Base-by-base conservation (phyloP, 73 alveolate genomes). In the Breviolum minutum region DNA sequence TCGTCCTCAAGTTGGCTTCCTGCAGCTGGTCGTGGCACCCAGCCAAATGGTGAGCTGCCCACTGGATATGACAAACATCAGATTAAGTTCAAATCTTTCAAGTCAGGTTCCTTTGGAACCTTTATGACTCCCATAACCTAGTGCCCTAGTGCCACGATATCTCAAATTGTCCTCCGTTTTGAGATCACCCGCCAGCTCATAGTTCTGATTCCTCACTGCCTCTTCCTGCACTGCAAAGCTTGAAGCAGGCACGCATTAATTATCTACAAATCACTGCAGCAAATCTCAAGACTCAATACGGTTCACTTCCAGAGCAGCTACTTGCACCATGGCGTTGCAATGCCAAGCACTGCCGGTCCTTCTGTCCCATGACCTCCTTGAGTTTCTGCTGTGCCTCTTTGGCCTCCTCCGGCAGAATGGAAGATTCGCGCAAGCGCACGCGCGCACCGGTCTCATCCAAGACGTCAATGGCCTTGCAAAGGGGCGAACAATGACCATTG, bases 361-460 rank as follows among this genome's bases (percentile, higher is more conserved):
- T 92, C 68, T 68, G 69, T 22, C 89, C 71, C 98, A 92, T 92
- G 90, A 74, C 98, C 90, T 92, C 98, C 90, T 92, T 92, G 68
- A 92, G 98, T 80, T 92, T 92, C 94, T 94, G 85, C 99, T 94
- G 99, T n/a, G 99, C 99, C 66, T 94, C 94, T 32, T 94, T 77
- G 29, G 99, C 99, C 94, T 94, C 99, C 99, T 94, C 99, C 60
- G 99, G 99, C 27, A 94, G 85, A 32, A 94, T 94, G 99, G 99
- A 77, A 40, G 94, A 79, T 73, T 94, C 94, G 85, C 99, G 99
- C 93, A 94, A 88, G 27, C 99, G 99, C 74, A 95, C 99, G 69
- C 89, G 90, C 6, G 95, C 89, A 7, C 99, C 99, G 61, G 99
- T 84, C 99, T 95, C 99, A 27, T 95, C 99, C 81, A 95, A 40